phyloP scores from a whole-genome alignment of 805 yeast species.

The Candida silvicultrix region DNA sequence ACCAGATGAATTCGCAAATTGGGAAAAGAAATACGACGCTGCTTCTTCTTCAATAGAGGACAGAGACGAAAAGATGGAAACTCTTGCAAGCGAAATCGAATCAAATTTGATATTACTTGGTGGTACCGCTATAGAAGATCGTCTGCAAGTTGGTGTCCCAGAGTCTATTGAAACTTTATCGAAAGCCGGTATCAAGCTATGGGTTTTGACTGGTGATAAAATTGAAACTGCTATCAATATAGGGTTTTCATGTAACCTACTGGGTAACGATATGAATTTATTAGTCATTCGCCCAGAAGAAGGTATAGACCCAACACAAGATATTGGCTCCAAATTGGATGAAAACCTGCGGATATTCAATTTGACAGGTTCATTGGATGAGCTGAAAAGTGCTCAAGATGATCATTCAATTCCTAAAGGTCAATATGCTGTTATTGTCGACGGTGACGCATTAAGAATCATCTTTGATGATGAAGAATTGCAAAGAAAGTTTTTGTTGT shows the following conservation, averaged over 20 bases:
- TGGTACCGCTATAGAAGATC: conserved; percentile 86
- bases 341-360: conserved; percentile 38
- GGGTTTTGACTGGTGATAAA: conserved; percentile 84
- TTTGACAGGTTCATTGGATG: conserved; percentile 53
- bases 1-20: conserved; percentile 52
- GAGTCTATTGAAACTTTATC: conserved; percentile 67
- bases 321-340: conserved; percentile 42
- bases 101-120: conserved; percentile 59
- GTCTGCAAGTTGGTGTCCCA: conserved; percentile 81
- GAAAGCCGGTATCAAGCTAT: conserved; percentile 71
- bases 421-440: conserved; percentile 62
- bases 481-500: conserved; percentile 52
- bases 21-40: conserved; percentile 55
- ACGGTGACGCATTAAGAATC: conserved; percentile 66
- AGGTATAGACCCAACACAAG: conserved; percentile 30
- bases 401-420: conserved; percentile 66
- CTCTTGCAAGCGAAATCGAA: conserved; percentile 66
- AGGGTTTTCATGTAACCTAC: conserved; percentile 73
- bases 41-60: conserved; percentile 60
- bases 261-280: conserved; percentile 68
- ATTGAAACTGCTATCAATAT: conserved; percentile 83
- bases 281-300: conserved; percentile 48
- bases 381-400: conserved; percentile 43
- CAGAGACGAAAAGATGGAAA: conserved; percentile 71
- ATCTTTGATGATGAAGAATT: conserved; percentile 38